These are phyloP conservation scores for Neurospora sp. DNA, from an alignment of 495 filamentous ascomycete genomes.

Conservation along the genomic window DNA sequence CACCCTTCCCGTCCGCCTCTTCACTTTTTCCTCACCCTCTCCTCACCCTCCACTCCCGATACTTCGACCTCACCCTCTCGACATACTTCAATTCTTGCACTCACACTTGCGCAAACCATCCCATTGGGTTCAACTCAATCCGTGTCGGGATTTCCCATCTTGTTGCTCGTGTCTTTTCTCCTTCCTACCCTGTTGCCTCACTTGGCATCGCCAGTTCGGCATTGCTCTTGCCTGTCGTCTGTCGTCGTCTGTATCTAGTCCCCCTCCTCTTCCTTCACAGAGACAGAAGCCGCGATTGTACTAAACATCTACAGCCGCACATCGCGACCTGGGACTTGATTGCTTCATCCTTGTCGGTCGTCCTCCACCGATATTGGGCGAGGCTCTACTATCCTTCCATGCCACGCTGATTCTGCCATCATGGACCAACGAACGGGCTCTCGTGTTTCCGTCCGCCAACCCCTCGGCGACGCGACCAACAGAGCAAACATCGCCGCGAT, in stretches of 20 bases:
- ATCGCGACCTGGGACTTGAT: background rate
- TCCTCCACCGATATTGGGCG: constrained; percentile 1
- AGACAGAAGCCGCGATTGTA: background rate
- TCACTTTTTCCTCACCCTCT: background rate
- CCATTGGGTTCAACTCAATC: background rate
- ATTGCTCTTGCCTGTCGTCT: background rate
- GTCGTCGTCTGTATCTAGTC: background rate
- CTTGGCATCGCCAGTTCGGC: background rate
- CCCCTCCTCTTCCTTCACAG: background rate
- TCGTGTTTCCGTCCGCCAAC: constrained; percentile 25
- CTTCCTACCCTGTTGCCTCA: background rate
- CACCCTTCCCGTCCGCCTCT: constrained; percentile 4
- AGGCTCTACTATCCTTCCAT: background rate
- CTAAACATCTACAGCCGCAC: background rate
- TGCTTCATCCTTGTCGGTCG: background rate
- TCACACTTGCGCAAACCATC: background rate
- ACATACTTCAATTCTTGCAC: background rate
- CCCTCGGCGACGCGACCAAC: constrained; percentile 38
- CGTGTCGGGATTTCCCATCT: background rate
- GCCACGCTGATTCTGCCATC: background rate
- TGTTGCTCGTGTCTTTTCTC: background rate
- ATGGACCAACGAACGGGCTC: constrained; percentile 28
- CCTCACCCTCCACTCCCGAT: background rate
- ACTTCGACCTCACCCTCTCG: background rate
- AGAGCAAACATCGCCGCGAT: constrained; percentile 31